Conservation (phyloP, 208 protist genomes). For the Dictyostelium gargantuum region DNA sequence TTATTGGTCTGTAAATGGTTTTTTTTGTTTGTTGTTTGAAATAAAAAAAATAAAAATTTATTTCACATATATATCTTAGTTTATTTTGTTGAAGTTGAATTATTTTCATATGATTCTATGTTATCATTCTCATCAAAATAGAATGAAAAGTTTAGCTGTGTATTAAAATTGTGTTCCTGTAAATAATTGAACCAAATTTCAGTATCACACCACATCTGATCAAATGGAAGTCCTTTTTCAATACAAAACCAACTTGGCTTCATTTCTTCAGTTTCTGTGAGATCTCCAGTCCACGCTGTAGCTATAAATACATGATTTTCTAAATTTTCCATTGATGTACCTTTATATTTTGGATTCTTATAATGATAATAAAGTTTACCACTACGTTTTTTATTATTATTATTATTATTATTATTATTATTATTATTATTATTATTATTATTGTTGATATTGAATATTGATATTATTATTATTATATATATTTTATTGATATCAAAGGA, state of each 20-base stretch:
- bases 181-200: neutral
- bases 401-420: neutral
- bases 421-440: too few relatives aligned
- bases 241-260: neutral
- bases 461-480: neutral
- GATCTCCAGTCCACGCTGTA: neutral
- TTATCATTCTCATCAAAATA: slow-evolving; percentile 25
- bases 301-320: neutral
- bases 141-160: neutral
- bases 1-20: too few relatives aligned
- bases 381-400: neutral
- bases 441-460: neutral
- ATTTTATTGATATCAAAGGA: too few relatives aligned
- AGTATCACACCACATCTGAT: slow-evolving; percentile 20
- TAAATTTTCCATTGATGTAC: neutral
- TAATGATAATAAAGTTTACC: slow-evolving; percentile 19
- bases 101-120: neutral
- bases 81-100: neutral
- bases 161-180: neutral
- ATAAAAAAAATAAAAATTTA: too few relatives aligned
- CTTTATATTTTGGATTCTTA: neutral
- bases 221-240: neutral
- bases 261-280: slow-evolving; percentile 34
- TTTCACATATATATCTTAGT: too few relatives aligned
- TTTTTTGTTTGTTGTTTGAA: too few relatives aligned